Evolutionary conservation across 2,329 filamentous ascomycete species (phyloP).

Genomic region (Cercospora sp.): DNA sequence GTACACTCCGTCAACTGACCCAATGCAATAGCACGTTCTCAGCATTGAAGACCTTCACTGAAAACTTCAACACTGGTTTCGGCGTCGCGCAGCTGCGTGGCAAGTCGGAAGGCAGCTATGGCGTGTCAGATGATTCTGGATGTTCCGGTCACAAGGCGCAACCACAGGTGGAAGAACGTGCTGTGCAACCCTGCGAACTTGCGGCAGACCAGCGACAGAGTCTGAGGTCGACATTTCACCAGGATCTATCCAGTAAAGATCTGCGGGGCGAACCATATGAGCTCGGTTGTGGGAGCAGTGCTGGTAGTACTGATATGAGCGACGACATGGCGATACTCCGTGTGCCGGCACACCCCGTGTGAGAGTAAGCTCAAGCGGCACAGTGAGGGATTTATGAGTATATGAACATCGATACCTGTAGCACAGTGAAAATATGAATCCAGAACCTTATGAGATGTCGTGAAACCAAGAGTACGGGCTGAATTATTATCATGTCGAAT

Average conservation of each 20-base stretch:
- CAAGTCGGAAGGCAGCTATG: slow-evolving; percentile 35
- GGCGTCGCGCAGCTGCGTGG: slow-evolving; percentile 37
- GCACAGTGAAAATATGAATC: neutral
- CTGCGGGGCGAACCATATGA: slow-evolving; percentile 23
- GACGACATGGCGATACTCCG: slow-evolving; percentile 33
- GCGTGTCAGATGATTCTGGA: slow-evolving; percentile 28
- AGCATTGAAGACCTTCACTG: slow-evolving; percentile 46
- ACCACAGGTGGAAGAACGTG: neutral
- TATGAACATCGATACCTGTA: neutral
- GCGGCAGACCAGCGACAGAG: neutral
- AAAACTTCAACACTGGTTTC: slow-evolving; percentile 46
- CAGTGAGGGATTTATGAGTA: neutral
- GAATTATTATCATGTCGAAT: neutral
- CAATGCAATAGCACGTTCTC: slow-evolving; percentile 42
- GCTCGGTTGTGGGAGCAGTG: slow-evolving; percentile 12
- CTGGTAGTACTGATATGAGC: slow-evolving; percentile 25
- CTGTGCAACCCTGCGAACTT: neutral
- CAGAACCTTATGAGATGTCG: neutral
- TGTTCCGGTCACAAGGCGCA: neutral
- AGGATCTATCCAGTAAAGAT: slow-evolving; percentile 11
- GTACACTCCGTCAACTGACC: neutral
- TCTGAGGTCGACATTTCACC: slow-evolving; percentile 12
- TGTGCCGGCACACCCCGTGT: slow-evolving; percentile 31
- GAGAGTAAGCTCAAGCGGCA: slow-evolving; percentile 29
- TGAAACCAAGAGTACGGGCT: neutral